Evolutionary conservation across 2,329 filamentous ascomycete species (phyloP), one percentile per base, ranked within the genome.

Genomic region (Lachnellula willkommii): DNA sequence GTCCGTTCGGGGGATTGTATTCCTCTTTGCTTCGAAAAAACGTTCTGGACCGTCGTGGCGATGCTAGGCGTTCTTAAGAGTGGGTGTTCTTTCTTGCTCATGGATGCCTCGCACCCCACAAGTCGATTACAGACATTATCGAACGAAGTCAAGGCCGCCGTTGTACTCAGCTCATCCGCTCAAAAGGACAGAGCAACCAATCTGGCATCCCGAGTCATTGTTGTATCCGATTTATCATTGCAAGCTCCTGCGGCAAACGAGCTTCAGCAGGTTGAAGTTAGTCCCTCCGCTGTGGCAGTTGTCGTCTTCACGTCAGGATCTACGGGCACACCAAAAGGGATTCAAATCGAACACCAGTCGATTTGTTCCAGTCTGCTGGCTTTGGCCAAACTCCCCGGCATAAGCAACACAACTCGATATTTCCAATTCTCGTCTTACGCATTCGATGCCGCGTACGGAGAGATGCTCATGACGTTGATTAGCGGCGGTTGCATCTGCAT

Each of bases 301-400:
- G 53, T 63, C 2, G 42, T 63, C 12, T 63, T 60, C 43, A 62
- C 61, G 11, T 65, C 70, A 5, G 60, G 73, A 22, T 73, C 70
- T 37, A 64, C 64, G 5, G 63, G 63, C 6, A 55, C 36, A 17
- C 64, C 64, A 6, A 66, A 66, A 20, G 60, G 56, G 3, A 53
- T 64, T 9, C 50, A 60, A 14, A 39, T 57, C 28, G 53, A 58
- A 17, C 63, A 65, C 48, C 36, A 52, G 14, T 14, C 63, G 7
- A 20, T 63, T 28, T 50, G 39, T 11, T 55, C 58, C 11, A 54
- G 53, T 47, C 20, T 50, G 8, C n/a, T 45, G n/a, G 53, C 54
- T 4, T 55, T 53, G 24, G 55, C 49, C 20, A 37, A 36, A 20
- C 45, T 40, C 20, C 26, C 49, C 15, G 20, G 45, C 5, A 42